Percentiles rank a stretch among this genome's conserved stretches.
Conservation (phyloP, 2,329 filamentous ascomycete species). For the Bipolaris cookei region DNA sequence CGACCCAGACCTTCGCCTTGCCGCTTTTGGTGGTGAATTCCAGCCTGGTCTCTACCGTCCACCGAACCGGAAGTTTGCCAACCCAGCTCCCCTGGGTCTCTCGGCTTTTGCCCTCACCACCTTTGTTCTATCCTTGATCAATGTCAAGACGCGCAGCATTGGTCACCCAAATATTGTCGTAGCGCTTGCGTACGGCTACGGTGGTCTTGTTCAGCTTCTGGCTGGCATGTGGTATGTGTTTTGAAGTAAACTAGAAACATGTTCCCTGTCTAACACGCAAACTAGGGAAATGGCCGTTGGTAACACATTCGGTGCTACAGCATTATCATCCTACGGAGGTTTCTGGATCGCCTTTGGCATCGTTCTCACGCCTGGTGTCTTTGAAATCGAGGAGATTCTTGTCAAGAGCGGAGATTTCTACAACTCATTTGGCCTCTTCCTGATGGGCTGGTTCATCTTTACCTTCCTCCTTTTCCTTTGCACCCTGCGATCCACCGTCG, state of each 20-base stretch:
- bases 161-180: slow-evolving; percentile 55
- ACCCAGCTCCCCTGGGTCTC: slow-evolving; percentile 66
- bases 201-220: slow-evolving; percentile 59
- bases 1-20: slow-evolving; percentile 54
- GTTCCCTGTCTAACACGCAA: slow-evolving; percentile 7
- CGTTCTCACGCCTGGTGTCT: slow-evolving; percentile 62
- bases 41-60: slow-evolving; percentile 58
- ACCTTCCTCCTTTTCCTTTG: slow-evolving; percentile 63
- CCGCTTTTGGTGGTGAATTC: slow-evolving; percentile 60
- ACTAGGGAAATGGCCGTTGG: slow-evolving; percentile 61
- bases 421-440: slow-evolving; percentile 63
- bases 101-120: slow-evolving; percentile 71
- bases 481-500: slow-evolving; percentile 64
- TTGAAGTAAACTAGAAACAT: background rate
- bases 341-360: slow-evolving; percentile 68
- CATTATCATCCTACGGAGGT: slow-evolving; percentile 66
- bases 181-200: slow-evolving; percentile 57
- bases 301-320: slow-evolving; percentile 69
- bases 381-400: slow-evolving; percentile 51
- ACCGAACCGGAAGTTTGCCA: slow-evolving; percentile 59
- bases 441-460: slow-evolving; percentile 67
- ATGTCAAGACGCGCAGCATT: slow-evolving; percentile 54
- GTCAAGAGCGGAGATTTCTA: slow-evolving; percentile 51
- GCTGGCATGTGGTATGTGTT: slow-evolving; percentile 63
- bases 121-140: slow-evolving; percentile 63